Base-by-base conservation (phyloP, 78 protist genomes). In the Dictyostelium intermedium region DNA sequence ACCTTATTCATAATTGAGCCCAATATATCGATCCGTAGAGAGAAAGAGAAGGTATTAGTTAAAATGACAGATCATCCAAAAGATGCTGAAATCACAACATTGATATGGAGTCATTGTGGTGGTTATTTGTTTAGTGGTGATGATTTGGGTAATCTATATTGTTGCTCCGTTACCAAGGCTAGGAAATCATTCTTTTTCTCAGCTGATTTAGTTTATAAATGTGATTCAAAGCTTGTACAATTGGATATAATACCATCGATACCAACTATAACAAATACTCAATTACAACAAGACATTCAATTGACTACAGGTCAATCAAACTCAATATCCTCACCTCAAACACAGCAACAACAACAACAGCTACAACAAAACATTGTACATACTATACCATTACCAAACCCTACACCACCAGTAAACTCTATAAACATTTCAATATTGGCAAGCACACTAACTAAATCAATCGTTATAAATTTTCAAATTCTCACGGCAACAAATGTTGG, bases 1-100 rank as follows among this genome's bases (percentile, higher is more conserved):
- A 70, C 84, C 11, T 23, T 89, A 18, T 89, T 47, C 56, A 81
- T 89, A 10, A 47, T 89, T 14, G 94, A 89, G 13, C 87, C 94
- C 0, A 89, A 89, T 43, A 32, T 89, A 50, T 25, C 82, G 3
- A 74, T 47, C 16, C 80, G 94, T 35, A 78, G 73, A 43, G 94
- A 89, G 7, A 89, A 89, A 50, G 94, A 89, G 50, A 89, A 89
- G 53, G 34, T 69, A 10, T 32, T 89, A 6, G 69, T 70, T 7
- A 89, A 89, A 60, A 89, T 89, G 87, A 89, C 87, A 23, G 94
- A 89, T 50, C 94, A 89, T 69, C 94, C 85, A 11, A 83, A 83
- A 45, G 94, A 89, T 3, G 20, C 94, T 11, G 94, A 89, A 30
- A 63, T 80, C 2, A 89, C 94, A 9, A 34, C 82, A 7, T 45